Base-by-base conservation (phyloP, 2,329 filamentous ascomycete genomes). In the Pseudogymnoascus sp. region DNA sequence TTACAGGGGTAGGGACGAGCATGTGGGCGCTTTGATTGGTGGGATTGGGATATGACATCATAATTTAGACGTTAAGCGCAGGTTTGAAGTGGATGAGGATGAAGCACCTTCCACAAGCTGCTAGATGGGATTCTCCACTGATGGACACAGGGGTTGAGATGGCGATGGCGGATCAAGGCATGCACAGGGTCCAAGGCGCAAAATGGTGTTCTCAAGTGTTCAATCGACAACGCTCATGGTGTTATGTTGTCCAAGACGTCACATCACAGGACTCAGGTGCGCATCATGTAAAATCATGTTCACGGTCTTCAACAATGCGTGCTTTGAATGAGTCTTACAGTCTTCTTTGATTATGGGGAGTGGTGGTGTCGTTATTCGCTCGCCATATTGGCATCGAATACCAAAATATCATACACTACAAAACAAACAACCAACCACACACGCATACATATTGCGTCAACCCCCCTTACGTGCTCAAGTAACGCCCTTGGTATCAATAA, bases 301-400 rank as follows among this genome's bases (percentile, higher is more conserved):
- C n/a, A 55, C 45, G 5, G 14, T 6, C 2, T 33, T 16, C 25
- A 55, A 16, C 25, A 52, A 55, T 55, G 9, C n/a, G 25, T 55
- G 45, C 25, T 55, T 55, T 5, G 41, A 52, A 52, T 55, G 45
- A 55, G 45, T 52, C 45, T 52, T 52, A 52, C 45, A 52, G 45
- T 52, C 39, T 49, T 52, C 42, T 28, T 30, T 52, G 45, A 52
- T 52, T 52, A 52, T 52, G 14, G 45, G 45, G 45, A 52, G 45
- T 52, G 25, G 45, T 52, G 45, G 45, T 52, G 45, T 52, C 45
- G 45, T 52, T 52, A 52, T 52, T 52, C 45, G 45, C 45, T 52
- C 45, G 45, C 45, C 45, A 52, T 52, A 52, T 52, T 52, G 45
- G 45, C 45, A 52, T 30, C 25, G 25, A 52, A 52, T 52, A 52